phyloP scores from a whole-genome alignment of 768 basidiomycete genomes.

The Chlorophyllum brunneum region DNA sequence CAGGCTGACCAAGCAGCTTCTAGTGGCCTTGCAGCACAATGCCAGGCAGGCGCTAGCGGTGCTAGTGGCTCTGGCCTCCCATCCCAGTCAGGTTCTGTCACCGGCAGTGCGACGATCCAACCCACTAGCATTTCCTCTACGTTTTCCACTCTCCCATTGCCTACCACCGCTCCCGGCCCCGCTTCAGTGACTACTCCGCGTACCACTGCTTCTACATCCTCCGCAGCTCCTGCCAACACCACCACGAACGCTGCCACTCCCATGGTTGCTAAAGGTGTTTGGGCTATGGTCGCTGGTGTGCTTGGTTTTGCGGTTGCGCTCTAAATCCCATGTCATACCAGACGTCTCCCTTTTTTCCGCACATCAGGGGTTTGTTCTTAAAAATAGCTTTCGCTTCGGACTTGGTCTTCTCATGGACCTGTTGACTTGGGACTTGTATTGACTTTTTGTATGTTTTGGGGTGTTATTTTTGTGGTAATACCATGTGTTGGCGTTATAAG shows the following conservation, averaged over 20 bases:
- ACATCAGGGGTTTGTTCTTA: neutral
- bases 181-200: neutral
- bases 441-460: no score
- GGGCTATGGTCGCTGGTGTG: conserved; percentile 9
- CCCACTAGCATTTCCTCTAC: neutral
- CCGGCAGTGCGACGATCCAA: no score
- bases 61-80: no score
- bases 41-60: no score
- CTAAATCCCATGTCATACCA: neutral
- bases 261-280: neutral
- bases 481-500: no score
- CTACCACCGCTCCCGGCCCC: neutral
- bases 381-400: no score
- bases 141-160: neutral
- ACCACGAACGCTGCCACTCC: neutral
- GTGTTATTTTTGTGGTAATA: no score
- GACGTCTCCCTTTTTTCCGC: neutral
- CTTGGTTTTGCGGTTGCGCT: conserved; percentile 6
- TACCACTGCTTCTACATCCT: neutral
- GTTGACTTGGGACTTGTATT: no score
- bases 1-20: no score
- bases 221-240: neutral
- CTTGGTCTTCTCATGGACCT: no score
- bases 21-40: neutral
- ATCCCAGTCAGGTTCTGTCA: no score